Base-by-base conservation (phyloP, 2,329 filamentous ascomycete genomes). In the Stemphylium lycopersici region DNA sequence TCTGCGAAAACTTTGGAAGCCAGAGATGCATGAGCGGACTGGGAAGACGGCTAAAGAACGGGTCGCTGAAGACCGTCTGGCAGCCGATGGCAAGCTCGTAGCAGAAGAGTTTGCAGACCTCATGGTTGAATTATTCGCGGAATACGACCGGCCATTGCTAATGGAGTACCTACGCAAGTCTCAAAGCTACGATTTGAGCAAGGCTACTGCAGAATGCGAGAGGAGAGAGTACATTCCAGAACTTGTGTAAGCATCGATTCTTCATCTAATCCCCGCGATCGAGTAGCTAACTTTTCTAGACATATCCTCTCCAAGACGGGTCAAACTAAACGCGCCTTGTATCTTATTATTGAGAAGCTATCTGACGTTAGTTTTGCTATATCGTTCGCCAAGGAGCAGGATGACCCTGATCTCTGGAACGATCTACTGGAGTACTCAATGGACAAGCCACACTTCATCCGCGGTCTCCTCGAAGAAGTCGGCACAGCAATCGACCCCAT, bases 371-470 rank as follows among this genome's bases (percentile, higher is more conserved):
- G 88, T 44, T 92, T 95, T 63, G 95, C 95, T 7, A 99, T 99
- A 63, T 84, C 89, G 1, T 99, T 99, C 68, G 93, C 92, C 48
- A 97, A 97, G 74, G 89, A 93, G 58, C 92, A 98, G 70, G 88
- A 95, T 59, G 93, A 97, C 66, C 87, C 88, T 0, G 93, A 97
- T 65, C 82, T 99, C 0, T 99, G 95, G 95, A 90, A 96, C 61
- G 93, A 98, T 68, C 82, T 99, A 6, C 84, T 99, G 5, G 87
- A 93, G 65, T 98, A 98, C 75, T 93, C 90, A 56, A 98, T 99
- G 95, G 92, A 97, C 77, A 96, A 97, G 70, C 95, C 95, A 0
- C 86, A 86, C 36, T 99, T 99, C 77, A 98, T 99, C 63, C 88
- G 91, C 11, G 93, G 90, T 0, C 80, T 99, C 3, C 84, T 99